Conservation (phyloP, 2,329 filamentous ascomycete species). For the Coniochaeta sp. region DNA sequence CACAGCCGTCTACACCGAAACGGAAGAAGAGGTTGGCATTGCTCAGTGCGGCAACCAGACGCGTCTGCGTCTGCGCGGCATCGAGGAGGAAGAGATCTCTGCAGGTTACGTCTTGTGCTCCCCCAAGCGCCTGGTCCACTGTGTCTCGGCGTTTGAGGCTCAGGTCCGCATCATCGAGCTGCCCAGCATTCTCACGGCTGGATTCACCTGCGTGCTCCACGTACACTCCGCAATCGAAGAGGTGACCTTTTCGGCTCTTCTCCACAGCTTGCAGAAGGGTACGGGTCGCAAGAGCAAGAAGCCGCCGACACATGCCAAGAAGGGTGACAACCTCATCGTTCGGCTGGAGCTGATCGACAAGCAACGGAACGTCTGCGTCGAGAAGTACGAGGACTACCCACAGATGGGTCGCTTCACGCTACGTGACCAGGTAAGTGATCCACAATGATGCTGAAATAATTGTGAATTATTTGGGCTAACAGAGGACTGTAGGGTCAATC, state of each 20-base stretch:
- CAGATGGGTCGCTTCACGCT: constrained; percentile 89
- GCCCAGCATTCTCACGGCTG: constrained; percentile 87
- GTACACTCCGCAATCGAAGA: constrained; percentile 97
- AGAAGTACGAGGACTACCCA: constrained; percentile 91
- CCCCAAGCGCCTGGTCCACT: constrained; percentile 87
- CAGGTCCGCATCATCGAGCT: constrained; percentile 94
- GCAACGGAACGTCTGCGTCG: constrained; percentile 82
- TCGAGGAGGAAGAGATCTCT: constrained; percentile 94
- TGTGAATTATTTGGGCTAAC: constrained; percentile 10
- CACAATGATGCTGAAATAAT: constrained; percentile 7
- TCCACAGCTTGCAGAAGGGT: constrained; percentile 94
- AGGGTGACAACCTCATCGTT: constrained; percentile 78
- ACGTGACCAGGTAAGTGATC: constrained; percentile 65
- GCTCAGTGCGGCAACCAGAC: constrained; percentile 93
- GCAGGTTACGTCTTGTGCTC: constrained; percentile 96
- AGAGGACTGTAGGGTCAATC: constrained; percentile 71
- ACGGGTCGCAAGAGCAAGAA: constrained; percentile 90
- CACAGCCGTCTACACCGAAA: constrained; percentile 85
- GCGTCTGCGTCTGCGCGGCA: constrained; percentile 81
- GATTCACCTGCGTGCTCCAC: constrained; percentile 97
- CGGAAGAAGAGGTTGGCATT: constrained; percentile 79
- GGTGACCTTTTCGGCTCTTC: constrained; percentile 78
- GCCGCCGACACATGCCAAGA: constrained; percentile 84
- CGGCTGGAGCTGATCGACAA: constrained; percentile 80
- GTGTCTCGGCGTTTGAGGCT: constrained; percentile 82